Conservation (phyloP, 2,329 filamentous ascomycete genomes). For the Aspergillus fructus region DNA sequence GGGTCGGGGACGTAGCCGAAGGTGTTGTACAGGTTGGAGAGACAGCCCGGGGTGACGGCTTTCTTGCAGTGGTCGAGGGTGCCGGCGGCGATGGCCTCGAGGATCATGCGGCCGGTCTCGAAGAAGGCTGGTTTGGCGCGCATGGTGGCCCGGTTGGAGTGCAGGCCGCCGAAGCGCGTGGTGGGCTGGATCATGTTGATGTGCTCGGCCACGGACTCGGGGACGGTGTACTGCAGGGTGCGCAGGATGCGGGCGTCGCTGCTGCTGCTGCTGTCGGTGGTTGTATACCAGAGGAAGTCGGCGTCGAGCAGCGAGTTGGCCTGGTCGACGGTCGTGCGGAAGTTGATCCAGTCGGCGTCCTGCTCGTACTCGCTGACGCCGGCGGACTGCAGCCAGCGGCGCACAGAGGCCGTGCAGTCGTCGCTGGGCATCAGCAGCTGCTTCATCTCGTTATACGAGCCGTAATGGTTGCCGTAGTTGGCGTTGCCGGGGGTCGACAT, state of each 20-base stretch:
- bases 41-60: conserved; percentile 47
- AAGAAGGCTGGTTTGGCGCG: conserved; percentile 21
- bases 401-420: conserved; percentile 41
- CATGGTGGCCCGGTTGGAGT: conserved; percentile 27
- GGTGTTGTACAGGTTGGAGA: conserved; percentile 50
- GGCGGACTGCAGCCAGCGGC: conserved; percentile 47
- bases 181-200: conserved; percentile 45
- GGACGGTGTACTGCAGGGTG: conserved; percentile 43
- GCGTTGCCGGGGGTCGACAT: conserved; percentile 51
- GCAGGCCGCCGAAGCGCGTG: conserved; percentile 41
- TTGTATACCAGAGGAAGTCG: conserved; percentile 41
- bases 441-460: conserved; percentile 48
- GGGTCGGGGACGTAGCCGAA: conserved; percentile 40
- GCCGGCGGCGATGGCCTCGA: conserved; percentile 14
- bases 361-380: conserved; percentile 38
- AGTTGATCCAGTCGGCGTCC: conserved; percentile 41
- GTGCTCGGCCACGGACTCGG: conserved; percentile 32
- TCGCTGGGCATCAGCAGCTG: conserved; percentile 48
- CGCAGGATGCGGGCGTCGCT: conserved; percentile 33
- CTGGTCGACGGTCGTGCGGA: conserved; percentile 34
- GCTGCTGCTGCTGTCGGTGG: conserved; percentile 15
- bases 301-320: conserved; percentile 41
- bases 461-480: conserved; percentile 52
- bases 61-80: conserved; percentile 41
- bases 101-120: conserved; percentile 20